phyloP scores from a whole-genome alignment of 1,284 basidiomycete genomes.

The Irpex sp. region DNA sequence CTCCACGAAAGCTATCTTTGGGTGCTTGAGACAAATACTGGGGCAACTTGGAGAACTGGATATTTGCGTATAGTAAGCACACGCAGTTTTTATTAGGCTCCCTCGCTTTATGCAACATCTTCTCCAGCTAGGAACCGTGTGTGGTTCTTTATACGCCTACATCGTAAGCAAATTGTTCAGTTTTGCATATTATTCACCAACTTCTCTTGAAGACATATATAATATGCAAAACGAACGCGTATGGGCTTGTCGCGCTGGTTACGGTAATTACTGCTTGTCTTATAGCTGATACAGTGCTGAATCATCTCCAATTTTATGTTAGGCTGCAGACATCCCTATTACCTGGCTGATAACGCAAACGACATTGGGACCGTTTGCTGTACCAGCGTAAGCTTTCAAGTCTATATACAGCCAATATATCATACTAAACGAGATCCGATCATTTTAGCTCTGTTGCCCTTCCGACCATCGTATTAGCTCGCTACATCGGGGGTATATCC shows the following conservation, averaged over 20 bases:
- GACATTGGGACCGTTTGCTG: constrained; percentile 37
- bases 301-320: neutral
- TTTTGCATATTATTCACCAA: neutral
- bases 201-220: constrained; percentile 32
- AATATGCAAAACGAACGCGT: constrained; percentile 40
- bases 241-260: constrained; percentile 38
- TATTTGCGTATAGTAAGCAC: constrained; percentile 41
- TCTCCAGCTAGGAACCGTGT: constrained; percentile 38
- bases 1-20: constrained; percentile 35
- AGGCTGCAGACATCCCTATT: constrained; percentile 44
- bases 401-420: too few species aligned
- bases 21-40: constrained; percentile 50
- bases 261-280: constrained; percentile 28
- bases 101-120: neutral
- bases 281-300: neutral
- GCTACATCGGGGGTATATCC: constrained; percentile 30
- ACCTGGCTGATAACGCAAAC: constrained; percentile 44
- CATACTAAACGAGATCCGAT: neutral
- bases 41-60: constrained; percentile 46
- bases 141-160: constrained; percentile 44
- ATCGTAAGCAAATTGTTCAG: constrained; percentile 31
- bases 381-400: constrained; percentile 36
- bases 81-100: neutral
- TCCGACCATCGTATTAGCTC: constrained; percentile 40
- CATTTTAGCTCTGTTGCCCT: constrained; percentile 39